Evolutionary conservation across 352 stramenopile genomes (phyloP), one percentile per base, ranked within the genome.

Genomic region (Phytophthora litchii): DNA sequence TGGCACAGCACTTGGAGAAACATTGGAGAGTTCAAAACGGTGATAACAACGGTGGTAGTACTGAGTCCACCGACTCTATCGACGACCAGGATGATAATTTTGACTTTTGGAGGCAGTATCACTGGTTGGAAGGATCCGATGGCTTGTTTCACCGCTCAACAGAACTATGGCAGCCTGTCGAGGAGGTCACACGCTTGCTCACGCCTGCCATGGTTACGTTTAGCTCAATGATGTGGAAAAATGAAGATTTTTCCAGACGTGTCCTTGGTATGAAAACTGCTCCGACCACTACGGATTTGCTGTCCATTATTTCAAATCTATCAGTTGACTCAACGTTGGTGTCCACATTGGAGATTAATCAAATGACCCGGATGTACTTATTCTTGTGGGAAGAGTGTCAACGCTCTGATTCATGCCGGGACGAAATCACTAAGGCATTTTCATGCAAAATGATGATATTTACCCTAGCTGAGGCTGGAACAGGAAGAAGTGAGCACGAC

Each of bases 171-270:
- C 11, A 86, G n/a, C 25, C 60, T 6, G 60, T 70, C 0, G 52
- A 78, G 3, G n/a, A 37, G 10, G 60, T 64, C 10, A 70, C 71
- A 12, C 54, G 67, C 14, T 57, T 90, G 19, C 80, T 90, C 23
- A 48, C 70, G 1, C n/a, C 55, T 13, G 40, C 50, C 1, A 86
- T 85, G 75, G 74, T 85, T 14, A 79, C 75, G 3, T 85, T 80
- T 42, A 72, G 57, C 44, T 50, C 44, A 3, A 55, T 74, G 25
- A 6, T 32, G 19, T 87, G 77, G 77, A 74, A 65, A 17, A 75
- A 58, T 40, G 63, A 75, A 3, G 20, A 61, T 0, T 69, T 88
- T 8, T 59, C 73, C 0, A 70, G 54, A 21, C 53, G 59, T 14
- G 44, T 77, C 13, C 60, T 92, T 44, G 67, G 72, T 8, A 62